These are phyloP conservation scores for Phytophthora agathidicida DNA, from an alignment of 352 stramenopile genomes.

Conservation along the genomic window DNA sequence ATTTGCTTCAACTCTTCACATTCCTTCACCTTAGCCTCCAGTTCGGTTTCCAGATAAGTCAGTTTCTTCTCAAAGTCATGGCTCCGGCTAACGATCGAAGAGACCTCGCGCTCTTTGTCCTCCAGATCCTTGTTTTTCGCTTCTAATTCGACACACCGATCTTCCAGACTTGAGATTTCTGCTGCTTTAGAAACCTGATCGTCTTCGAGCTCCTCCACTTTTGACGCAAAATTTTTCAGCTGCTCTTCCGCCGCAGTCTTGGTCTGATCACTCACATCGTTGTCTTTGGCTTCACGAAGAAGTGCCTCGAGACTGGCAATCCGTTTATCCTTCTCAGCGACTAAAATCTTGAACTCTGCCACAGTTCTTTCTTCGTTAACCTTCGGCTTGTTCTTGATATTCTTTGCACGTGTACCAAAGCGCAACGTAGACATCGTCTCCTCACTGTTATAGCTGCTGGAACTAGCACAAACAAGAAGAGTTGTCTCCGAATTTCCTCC, in stretches of 20 bases:
- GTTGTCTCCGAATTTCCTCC: slow-evolving; percentile 80
- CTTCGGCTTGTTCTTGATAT: slow-evolving; percentile 83
- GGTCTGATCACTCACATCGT: slow-evolving; percentile 25
- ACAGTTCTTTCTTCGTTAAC: slow-evolving; percentile 92
- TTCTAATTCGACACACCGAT: slow-evolving; percentile 62
- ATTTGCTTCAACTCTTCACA: slow-evolving; percentile 54
- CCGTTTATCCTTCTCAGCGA: slow-evolving; percentile 61
- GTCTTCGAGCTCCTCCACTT: slow-evolving; percentile 69
- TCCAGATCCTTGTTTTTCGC: slow-evolving; percentile 41
- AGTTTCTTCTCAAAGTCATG: slow-evolving; percentile 63
- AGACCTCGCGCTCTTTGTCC: slow-evolving; percentile 46
- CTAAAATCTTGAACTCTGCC: slow-evolving; percentile 69
- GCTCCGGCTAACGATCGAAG: slow-evolving; percentile 42
- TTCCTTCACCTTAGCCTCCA: slow-evolving; percentile 55
- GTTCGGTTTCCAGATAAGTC: slow-evolving; percentile 53
- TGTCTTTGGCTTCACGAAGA: slow-evolving; percentile 28
- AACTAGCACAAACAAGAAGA: slow-evolving; percentile 70
- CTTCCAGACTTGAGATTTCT: slow-evolving; percentile 60
- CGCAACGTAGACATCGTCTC: slow-evolving; percentile 78
- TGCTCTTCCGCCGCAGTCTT: slow-evolving; percentile 45
- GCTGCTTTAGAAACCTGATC: slow-evolving; percentile 58
- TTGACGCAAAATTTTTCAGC: slow-evolving; percentile 45
- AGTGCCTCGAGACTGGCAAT: slow-evolving; percentile 51
- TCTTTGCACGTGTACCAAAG: slow-evolving; percentile 80
- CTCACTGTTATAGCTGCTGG: slow-evolving; percentile 70